Conservation (phyloP, 345 rosid genomes). For the Salix brachista region DNA sequence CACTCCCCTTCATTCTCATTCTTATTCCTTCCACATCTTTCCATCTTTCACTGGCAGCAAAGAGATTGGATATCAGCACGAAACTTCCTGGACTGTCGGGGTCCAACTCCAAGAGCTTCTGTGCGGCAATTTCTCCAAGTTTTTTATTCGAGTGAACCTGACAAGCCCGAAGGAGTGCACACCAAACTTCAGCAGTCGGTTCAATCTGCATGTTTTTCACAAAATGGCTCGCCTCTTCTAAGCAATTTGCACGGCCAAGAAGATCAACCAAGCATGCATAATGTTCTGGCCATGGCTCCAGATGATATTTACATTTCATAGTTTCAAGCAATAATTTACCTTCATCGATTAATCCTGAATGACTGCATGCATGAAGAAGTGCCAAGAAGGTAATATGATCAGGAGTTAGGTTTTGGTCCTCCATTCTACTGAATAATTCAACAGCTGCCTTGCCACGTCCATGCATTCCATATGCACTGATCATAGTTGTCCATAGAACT, state of each 20-base stretch:
- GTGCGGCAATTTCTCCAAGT: constrained; percentile 63
- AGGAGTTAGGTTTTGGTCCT: constrained; percentile 38
- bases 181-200: constrained; percentile 82
- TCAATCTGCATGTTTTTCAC: constrained; percentile 57
- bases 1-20: constrained; percentile 57
- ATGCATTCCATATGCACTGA: constrained; percentile 79
- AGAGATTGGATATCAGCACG: constrained; percentile 72
- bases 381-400: constrained; percentile 78
- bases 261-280: constrained; percentile 78
- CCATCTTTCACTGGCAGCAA: constrained; percentile 72
- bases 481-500: constrained; percentile 71
- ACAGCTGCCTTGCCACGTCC: constrained; percentile 65
- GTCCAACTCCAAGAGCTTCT: constrained; percentile 51
- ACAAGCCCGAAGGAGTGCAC: constrained; percentile 80
- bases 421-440: constrained; percentile 53
- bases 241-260: constrained; percentile 69
- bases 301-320: constrained; percentile 56
- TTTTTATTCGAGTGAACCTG: constrained; percentile 60
- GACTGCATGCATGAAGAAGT: constrained; percentile 79
- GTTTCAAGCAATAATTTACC: constrained; percentile 51
- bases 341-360: constrained; percentile 68
- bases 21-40: constrained; percentile 62
- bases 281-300: constrained; percentile 90
- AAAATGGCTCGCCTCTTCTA: constrained; percentile 67
- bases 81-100: constrained; percentile 71